Evolutionary conservation across 176 grass and related monocot species (phyloP).

Genomic region (Cocos nucifera): DNA sequence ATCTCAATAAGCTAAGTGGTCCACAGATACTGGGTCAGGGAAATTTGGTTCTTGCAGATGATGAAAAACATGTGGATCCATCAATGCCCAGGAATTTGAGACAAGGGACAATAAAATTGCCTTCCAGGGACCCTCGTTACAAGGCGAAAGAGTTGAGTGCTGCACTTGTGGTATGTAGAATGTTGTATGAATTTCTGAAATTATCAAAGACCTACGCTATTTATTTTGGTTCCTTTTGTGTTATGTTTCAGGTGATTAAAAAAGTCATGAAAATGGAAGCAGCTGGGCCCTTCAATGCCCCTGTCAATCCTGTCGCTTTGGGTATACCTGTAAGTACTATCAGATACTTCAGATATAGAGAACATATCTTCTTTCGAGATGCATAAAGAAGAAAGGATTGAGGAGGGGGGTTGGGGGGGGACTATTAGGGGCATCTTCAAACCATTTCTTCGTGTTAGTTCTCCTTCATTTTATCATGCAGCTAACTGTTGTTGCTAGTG

Average conservation of each 20-base stretch:
- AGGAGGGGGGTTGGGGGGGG: too few relatives aligned
- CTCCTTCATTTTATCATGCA: too few relatives aligned
- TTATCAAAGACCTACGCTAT: background rate
- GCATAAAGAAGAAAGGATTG: too few relatives aligned
- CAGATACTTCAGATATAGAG: too few relatives aligned
- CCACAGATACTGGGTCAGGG: constrained; percentile 20
- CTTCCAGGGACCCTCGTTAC: constrained; percentile 22
- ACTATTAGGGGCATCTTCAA: too few relatives aligned
- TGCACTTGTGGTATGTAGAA: constrained; percentile 42
- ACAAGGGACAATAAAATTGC: constrained; percentile 23
- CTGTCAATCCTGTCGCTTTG: constrained; percentile 79
- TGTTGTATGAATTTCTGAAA: constrained; percentile 4
- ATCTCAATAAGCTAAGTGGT: constrained; percentile 13
- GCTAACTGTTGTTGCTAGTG: too few relatives aligned
- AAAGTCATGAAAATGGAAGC: constrained; percentile 97
- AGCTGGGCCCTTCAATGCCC: constrained; percentile 78
- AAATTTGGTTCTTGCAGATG: constrained; percentile 16
- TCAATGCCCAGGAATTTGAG: constrained; percentile 23
- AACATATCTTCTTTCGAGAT: too few relatives aligned
- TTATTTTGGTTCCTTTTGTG: constrained; percentile 3
- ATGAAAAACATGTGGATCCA: constrained; percentile 12
- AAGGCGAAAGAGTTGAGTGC: constrained; percentile 53
- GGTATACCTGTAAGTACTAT: constrained; percentile 84
- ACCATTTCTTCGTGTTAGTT: too few relatives aligned
- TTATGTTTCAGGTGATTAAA: constrained; percentile 59